Conservation (phyloP, 2,329 filamentous ascomycete genomes). For the Aspergillus neotritici region DNA sequence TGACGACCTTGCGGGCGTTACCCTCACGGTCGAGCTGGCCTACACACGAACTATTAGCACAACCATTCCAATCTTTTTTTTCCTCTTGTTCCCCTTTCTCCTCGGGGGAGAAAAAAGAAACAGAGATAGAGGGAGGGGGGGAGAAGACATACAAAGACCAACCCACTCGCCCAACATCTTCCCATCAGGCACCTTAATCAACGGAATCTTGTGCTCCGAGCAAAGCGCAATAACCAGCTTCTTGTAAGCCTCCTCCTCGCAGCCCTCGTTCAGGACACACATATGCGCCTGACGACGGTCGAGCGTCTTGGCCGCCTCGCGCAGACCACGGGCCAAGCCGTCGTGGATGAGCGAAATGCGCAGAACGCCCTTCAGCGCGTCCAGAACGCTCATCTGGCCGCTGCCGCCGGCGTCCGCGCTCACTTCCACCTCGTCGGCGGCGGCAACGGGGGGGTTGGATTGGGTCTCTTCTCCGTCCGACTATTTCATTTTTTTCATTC, state of each 20-base stretch:
- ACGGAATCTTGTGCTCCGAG: constrained; percentile 98
- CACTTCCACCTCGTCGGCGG: constrained; percentile 90
- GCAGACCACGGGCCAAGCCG: constrained; percentile 95
- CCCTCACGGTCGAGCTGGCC: constrained; percentile 98
- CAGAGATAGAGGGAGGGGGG: neutral
- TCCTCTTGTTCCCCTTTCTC: constrained; percentile 11
- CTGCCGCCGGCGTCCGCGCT: constrained; percentile 71
- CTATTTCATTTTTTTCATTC: constrained; percentile 43
- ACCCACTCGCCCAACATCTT: constrained; percentile 99
- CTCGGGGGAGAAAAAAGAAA: neutral
- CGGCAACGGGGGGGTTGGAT: constrained; percentile 58
- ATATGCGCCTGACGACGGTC: constrained; percentile 99
- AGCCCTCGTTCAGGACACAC: constrained; percentile 99
- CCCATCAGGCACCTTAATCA: constrained; percentile 99
- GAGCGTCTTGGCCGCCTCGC: constrained; percentile 97
- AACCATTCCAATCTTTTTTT: constrained; percentile 9
- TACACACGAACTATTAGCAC: constrained; percentile 34
- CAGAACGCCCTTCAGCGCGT: constrained; percentile 97
- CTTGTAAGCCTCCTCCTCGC: constrained; percentile 99
- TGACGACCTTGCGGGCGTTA: constrained; percentile 99
- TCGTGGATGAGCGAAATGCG: constrained; percentile 99
- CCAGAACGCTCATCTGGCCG: constrained; percentile 86
- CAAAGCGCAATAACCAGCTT: constrained; percentile 98
- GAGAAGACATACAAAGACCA: constrained; percentile 79
- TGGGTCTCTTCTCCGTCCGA: constrained; percentile 99